These are phyloP conservation scores for Mycosphaerella arachidis DNA, from an alignment of 2,329 filamentous ascomycete genomes.

Conservation along the genomic window DNA sequence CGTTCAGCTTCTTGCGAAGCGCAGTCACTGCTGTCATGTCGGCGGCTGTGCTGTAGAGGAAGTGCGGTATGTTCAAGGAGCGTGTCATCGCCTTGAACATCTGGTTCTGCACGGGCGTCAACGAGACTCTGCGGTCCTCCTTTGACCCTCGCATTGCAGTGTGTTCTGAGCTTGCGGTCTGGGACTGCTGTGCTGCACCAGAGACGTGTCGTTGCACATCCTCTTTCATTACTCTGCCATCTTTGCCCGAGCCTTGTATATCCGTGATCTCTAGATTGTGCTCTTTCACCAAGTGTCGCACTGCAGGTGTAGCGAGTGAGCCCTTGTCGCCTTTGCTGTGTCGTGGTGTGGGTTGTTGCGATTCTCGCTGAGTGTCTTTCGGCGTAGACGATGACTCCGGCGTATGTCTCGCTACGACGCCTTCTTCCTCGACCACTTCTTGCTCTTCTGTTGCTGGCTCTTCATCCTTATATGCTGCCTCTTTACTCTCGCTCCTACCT, in stretches of 20 bases:
- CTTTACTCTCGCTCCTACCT: not conserved
- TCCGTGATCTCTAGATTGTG: conserved; percentile 72
- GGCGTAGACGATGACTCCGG: not conserved
- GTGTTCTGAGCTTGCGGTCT: conserved; percentile 24
- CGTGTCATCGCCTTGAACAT: conserved; percentile 99
- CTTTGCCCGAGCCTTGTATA: conserved; percentile 78
- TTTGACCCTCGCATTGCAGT: conserved; percentile 34
- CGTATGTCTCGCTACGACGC: conserved; percentile 11
- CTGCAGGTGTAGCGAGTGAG: conserved; percentile 82
- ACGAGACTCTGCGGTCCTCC: conserved; percentile 61
- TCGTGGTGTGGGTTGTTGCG: conserved; percentile 10
- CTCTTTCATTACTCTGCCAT: conserved; percentile 87
- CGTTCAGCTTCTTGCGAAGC: conserved; percentile 72
- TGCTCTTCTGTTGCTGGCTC: conserved; percentile 7
- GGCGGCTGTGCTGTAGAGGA: conserved; percentile 87
- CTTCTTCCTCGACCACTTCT: conserved; percentile 17
- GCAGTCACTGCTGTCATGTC: conserved; percentile 71
- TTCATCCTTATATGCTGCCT: conserved; percentile 9
- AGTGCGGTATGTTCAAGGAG: conserved; percentile 87
- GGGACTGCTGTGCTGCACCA: conserved; percentile 39
- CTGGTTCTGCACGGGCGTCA: conserved; percentile 76
- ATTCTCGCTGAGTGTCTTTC: not conserved
- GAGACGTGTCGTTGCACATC: conserved; percentile 60
- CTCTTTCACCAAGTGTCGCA: conserved; percentile 81
- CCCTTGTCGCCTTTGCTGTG: conserved; percentile 58